A percentile compares a stretch with the other conserved stretches of the same genome.
Conservation (phyloP, 352 stramenopile species). For the Phytophthora idaei region DNA sequence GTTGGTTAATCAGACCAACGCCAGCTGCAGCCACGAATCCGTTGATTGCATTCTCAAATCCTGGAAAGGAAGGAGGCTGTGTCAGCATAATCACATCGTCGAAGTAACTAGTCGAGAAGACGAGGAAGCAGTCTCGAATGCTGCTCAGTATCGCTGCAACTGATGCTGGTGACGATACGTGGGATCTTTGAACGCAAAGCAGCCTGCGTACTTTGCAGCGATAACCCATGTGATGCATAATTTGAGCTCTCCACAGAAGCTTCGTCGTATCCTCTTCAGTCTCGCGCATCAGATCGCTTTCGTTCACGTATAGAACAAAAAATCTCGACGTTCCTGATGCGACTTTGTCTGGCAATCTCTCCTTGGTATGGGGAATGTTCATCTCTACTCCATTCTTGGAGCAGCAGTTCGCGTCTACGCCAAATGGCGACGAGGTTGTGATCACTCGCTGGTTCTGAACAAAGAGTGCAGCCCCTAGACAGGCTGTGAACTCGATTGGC, state of each 20-base stretch:
- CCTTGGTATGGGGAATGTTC: neutral
- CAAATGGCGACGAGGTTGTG: constrained; percentile 43
- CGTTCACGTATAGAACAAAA: constrained; percentile 42
- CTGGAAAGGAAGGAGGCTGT: constrained; percentile 19
- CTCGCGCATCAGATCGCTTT: constrained; percentile 21
- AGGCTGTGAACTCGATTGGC: constrained; percentile 26
- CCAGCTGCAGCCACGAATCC: constrained; percentile 7
- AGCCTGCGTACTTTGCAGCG: constrained; percentile 26
- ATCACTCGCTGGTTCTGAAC: constrained; percentile 48
- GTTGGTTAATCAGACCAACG: constrained; percentile 18
- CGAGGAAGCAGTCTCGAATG: constrained; percentile 19
- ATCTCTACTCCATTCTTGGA: neutral
- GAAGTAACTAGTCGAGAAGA: constrained; percentile 16
- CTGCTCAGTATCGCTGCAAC: constrained; percentile 20
- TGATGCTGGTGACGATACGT: constrained; percentile 9
- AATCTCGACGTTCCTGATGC: constrained; percentile 17
- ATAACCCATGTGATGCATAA: constrained; percentile 36
- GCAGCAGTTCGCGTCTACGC: constrained; percentile 6
- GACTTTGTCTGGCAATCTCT: neutral
- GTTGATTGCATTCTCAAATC: constrained; percentile 35
- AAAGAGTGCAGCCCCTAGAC: constrained; percentile 42
- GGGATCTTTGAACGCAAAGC: constrained; percentile 33
- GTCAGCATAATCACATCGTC: constrained; percentile 24
- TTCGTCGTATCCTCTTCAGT: constrained; percentile 10
- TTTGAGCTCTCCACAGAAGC: constrained; percentile 32